phyloP scores from a whole-genome alignment of 139 green algal genomes.

The Mesostigma viride region DNA sequence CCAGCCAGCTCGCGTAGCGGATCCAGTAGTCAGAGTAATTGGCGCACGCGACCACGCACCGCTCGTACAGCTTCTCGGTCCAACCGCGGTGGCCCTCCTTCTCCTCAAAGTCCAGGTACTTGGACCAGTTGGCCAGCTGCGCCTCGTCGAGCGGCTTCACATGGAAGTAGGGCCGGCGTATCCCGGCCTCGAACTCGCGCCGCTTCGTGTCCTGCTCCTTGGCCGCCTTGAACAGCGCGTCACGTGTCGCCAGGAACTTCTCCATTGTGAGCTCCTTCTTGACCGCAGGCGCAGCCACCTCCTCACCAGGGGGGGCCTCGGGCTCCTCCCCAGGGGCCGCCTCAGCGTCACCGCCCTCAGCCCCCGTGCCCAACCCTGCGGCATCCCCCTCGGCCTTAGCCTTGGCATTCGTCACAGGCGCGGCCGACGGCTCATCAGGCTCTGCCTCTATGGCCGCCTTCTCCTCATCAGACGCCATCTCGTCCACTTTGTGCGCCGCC shows the following conservation, averaged over 20 bases:
- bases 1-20: slow-evolving; percentile 58
- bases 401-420: too few relatives aligned
- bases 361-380: background rate
- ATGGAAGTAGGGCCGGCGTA: slow-evolving; percentile 73
- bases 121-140: slow-evolving; percentile 63
- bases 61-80: slow-evolving; percentile 56
- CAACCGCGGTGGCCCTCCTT: background rate
- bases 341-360: background rate
- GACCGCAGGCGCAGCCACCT: too few relatives aligned
- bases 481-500: too few relatives aligned
- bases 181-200: slow-evolving; percentile 49
- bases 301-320: too few relatives aligned
- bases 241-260: slow-evolving; percentile 22
- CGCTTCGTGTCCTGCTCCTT: slow-evolving; percentile 40
- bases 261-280: slow-evolving; percentile 6
- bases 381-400: slow-evolving; percentile 8
- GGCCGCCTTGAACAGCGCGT: slow-evolving; percentile 34
- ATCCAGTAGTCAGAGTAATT: slow-evolving; percentile 76
- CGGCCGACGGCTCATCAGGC: background rate
- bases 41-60: slow-evolving; percentile 71
- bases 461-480: too few relatives aligned
- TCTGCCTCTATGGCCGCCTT: too few relatives aligned
- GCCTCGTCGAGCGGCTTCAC: slow-evolving; percentile 61
- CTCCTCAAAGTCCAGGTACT: slow-evolving; percentile 59
- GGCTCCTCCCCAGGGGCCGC: background rate